A percentile compares a stretch with the other conserved stretches of the same genome.
Evolutionary conservation across 306 rosid species (phyloP).

Genomic region (Benincasa hispida): DNA sequence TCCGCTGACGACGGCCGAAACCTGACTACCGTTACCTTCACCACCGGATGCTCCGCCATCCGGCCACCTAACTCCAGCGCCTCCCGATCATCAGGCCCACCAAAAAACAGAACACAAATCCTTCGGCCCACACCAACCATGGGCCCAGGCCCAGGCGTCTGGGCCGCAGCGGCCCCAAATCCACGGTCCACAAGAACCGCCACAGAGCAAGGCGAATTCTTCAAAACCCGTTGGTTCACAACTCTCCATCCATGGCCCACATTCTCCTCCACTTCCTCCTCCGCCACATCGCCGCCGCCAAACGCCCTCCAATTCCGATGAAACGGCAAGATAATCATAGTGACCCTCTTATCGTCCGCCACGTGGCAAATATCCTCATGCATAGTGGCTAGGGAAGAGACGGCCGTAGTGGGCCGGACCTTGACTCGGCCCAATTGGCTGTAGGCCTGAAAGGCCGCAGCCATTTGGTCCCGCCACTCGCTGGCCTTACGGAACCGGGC

Average conservation of each 20-base stretch:
- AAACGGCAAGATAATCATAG: slow-evolving; percentile 63
- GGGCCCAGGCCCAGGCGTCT: slow-evolving; percentile 13
- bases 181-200: slow-evolving; percentile 74
- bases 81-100: slow-evolving; percentile 85
- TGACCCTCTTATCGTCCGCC: slow-evolving; percentile 54
- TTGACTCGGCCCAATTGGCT: slow-evolving; percentile 47
- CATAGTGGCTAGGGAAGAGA: slow-evolving; percentile 63
- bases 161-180: slow-evolving; percentile 8
- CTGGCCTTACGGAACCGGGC: slow-evolving; percentile 18
- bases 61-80: slow-evolving; percentile 47
- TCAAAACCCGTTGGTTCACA: slow-evolving; percentile 59
- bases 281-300: not conserved
- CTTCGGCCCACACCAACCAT: slow-evolving; percentile 1
- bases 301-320: slow-evolving; percentile 44
- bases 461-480: slow-evolving; percentile 32
- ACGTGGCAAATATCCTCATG: slow-evolving; percentile 65
- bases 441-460: slow-evolving; percentile 45
- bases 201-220: slow-evolving; percentile 60
- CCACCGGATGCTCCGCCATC: slow-evolving; percentile 57
- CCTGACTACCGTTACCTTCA: slow-evolving; percentile 28
- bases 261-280: slow-evolving; percentile 19
- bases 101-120: slow-evolving; percentile 49
- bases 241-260: slow-evolving; percentile 59
- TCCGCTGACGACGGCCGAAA: slow-evolving; percentile 20
- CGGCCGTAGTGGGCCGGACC: slow-evolving; percentile 50